A percentile compares a stretch with the other conserved stretches of the same genome.
These are phyloP conservation scores for Allantophomopsis cytisporea DNA, from an alignment of 2,329 filamentous ascomycete genomes.

Conservation along the genomic window DNA sequence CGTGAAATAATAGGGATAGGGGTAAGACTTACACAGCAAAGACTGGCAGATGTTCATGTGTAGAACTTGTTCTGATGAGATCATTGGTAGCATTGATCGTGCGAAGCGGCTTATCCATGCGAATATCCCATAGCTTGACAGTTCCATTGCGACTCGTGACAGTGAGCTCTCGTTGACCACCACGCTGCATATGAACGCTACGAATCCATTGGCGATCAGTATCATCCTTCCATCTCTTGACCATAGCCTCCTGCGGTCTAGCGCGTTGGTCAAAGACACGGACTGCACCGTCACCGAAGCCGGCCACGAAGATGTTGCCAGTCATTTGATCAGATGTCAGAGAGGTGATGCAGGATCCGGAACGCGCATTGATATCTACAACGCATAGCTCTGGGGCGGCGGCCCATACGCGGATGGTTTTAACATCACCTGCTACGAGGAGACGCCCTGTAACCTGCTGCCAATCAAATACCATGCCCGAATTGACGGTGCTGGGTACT, in stretches of 20 bases:
- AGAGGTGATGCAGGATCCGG: slow-evolving; percentile 89
- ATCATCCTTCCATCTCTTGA: slow-evolving; percentile 94
- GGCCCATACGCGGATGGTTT: slow-evolving; percentile 93
- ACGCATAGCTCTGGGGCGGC: slow-evolving; percentile 86
- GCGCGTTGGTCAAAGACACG: slow-evolving; percentile 86
- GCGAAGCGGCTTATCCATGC: slow-evolving; percentile 66
- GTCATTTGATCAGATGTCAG: slow-evolving; percentile 96
- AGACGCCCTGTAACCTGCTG: slow-evolving; percentile 93
- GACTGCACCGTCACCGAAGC: slow-evolving; percentile 90
- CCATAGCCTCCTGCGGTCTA: slow-evolving; percentile 79
- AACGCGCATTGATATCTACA: slow-evolving; percentile 87
- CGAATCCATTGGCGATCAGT: slow-evolving; percentile 78
- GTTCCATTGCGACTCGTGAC: slow-evolving; percentile 87
- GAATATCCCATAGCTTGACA: slow-evolving; percentile 91
- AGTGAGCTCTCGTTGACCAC: slow-evolving; percentile 81
- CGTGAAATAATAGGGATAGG: not conserved
- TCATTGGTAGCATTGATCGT: slow-evolving; percentile 64
- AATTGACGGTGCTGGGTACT: slow-evolving; percentile 85
- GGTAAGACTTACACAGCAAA: slow-evolving; percentile 76
- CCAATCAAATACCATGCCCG: slow-evolving; percentile 96
- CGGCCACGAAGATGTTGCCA: slow-evolving; percentile 88
- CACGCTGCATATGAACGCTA: slow-evolving; percentile 91
- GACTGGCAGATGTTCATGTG: slow-evolving; percentile 92
- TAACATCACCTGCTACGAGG: slow-evolving; percentile 90
- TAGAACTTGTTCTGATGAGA: slow-evolving; percentile 72